phyloP scores from a whole-genome alignment of 2,329 filamentous ascomycete species.

The Trichoderma endophyticum region DNA sequence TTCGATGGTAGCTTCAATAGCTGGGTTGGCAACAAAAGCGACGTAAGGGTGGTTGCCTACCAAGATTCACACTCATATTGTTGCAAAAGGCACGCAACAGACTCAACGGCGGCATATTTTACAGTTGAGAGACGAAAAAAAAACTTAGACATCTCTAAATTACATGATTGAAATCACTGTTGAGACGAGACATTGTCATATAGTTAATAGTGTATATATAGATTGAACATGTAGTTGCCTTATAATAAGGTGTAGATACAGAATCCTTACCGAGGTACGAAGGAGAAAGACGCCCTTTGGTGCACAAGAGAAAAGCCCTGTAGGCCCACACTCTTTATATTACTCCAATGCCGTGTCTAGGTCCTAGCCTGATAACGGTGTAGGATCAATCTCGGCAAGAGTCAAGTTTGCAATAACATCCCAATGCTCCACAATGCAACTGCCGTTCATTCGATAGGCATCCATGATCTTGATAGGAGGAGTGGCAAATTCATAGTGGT shows the following conservation, averaged over 20 bases:
- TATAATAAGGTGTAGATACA: background rate
- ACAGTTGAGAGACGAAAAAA: background rate
- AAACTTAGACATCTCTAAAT: background rate
- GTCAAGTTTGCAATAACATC: slow-evolving; percentile 3
- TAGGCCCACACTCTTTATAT: background rate
- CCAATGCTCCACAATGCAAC: slow-evolving; percentile 12
- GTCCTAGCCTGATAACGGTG: background rate
- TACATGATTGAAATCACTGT: background rate
- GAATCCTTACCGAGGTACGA: background rate
- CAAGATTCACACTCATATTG: background rate
- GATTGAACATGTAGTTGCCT: background rate
- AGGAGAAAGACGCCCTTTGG: background rate
- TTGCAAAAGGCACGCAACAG: background rate
- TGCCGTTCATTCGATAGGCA: slow-evolving; percentile 4
- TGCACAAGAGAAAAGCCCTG: background rate
- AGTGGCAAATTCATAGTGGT: background rate
- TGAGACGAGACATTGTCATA: background rate
- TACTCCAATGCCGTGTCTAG: background rate
- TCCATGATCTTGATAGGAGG: background rate
- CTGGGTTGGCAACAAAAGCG: background rate
- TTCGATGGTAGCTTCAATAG: background rate
- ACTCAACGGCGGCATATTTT: background rate
- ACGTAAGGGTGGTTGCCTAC: background rate
- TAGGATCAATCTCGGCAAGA: slow-evolving; percentile 5
- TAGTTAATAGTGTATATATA: background rate